Percentiles rank a stretch among this genome's conserved stretches.
Evolutionary conservation across 331 rosid genomes (phyloP).

Genomic region (Rhamnella rubrinervis): DNA sequence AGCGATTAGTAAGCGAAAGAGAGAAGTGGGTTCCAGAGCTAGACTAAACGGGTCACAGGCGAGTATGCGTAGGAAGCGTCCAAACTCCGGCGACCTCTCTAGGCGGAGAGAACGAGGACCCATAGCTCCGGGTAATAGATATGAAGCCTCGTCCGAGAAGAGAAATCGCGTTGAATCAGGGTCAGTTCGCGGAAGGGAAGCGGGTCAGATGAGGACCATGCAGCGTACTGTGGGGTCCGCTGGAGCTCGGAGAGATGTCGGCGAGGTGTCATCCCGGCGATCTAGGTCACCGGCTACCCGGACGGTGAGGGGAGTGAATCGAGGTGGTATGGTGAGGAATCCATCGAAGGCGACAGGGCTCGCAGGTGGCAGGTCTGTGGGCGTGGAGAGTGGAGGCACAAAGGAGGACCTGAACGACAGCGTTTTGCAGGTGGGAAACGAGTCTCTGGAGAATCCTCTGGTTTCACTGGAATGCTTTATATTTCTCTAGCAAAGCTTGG

Average conservation of each 20-base stretch:
- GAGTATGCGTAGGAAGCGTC: conserved; percentile 46
- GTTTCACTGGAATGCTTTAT: conserved; percentile 91
- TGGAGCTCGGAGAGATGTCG: conserved; percentile 38
- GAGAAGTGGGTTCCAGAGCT: conserved; percentile 37
- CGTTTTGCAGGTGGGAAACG: conserved; percentile 36
- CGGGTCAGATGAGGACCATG: conserved; percentile 33
- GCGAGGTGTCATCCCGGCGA: conserved; percentile 36
- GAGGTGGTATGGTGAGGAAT: conserved; percentile 26
- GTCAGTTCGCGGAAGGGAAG: conserved; percentile 38
- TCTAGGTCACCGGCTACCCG: conserved; percentile 68
- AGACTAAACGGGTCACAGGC: conserved; percentile 31
- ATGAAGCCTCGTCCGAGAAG: conserved; percentile 23
- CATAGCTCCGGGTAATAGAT: conserved; percentile 34
- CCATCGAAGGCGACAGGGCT: conserved; percentile 34
- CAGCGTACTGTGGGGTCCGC: conserved; percentile 30
- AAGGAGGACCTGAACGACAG: conserved; percentile 28
- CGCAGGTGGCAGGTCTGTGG: conserved; percentile 21
- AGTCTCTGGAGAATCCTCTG: conserved; percentile 67
- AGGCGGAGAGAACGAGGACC: conserved; percentile 38
- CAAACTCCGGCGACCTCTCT: conserved; percentile 34
- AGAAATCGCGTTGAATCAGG: conserved; percentile 4
- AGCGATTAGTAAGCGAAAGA: conserved; percentile 55
- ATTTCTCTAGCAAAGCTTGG: conserved; percentile 55
- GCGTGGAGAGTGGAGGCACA: conserved; percentile 13
- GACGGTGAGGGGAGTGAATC: conserved; percentile 25